Base-by-base conservation (phyloP, 2,329 filamentous ascomycete genomes). In the Fusarium chlamydosporum region DNA sequence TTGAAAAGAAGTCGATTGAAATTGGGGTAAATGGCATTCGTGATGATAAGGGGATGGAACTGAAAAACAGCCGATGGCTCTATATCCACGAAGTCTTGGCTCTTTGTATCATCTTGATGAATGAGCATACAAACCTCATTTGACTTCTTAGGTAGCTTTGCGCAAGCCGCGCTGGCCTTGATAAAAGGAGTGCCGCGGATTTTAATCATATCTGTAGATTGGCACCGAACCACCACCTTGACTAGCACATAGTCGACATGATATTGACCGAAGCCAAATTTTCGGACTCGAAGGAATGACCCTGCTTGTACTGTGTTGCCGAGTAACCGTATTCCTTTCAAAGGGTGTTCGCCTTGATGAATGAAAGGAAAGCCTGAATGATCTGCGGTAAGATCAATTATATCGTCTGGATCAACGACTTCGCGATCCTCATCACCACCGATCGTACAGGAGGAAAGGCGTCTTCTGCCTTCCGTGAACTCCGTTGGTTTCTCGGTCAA, bases 21-120 rank as follows among this genome's bases (percentile, higher is more conserved):
- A 0, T 74, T 57, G 0, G 85, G 84, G 42, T 82, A 88, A 0
- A 76, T 69, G 0, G 81, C 75, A 60, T 92, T 93, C 0, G 89
- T 92, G 3, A 84, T 76, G 1, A 81, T 72, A 0, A 92, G 76
- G 0, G 73, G 74, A 1, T 86, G 78, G 8, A 81, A 76, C 2
- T 76, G 65, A 3, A 79, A 70, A 0, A 89, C 78, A 0, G 79
- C 61, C 0, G 67, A 50, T 0, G 84, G 56, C 0, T 76, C 42
- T 0, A 89, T 72, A 3, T 87, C 83, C 0, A 84, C 68, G 0
- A 81, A 59, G 0, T 79, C 75, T 1, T 80, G 53, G 0, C 73
- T 53, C 0, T 67, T 34, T 4, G 78, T 64, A 1, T 65, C 60
- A 7, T 81, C 76, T 4, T 81, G 65, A 5, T 76, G 73, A 1